Conservation (phyloP, 176 grass and related monocot genomes). For the Rhipidocladum racemiflorum region DNA sequence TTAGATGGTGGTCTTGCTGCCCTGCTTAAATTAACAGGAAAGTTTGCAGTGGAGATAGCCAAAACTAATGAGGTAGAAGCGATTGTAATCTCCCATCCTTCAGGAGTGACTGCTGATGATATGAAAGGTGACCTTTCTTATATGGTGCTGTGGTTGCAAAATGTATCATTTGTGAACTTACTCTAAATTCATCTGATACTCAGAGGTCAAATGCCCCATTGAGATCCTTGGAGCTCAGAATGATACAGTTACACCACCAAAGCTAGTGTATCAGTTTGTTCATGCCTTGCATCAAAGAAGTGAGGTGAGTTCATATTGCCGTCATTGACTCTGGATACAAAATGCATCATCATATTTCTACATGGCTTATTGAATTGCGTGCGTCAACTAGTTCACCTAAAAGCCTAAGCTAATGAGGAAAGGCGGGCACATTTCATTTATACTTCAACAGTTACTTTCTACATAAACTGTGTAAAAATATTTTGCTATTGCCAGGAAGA, state of each 20-base stretch:
- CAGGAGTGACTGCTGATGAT: background rate
- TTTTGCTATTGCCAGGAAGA: background rate
- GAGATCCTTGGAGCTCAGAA: constrained; percentile 34
- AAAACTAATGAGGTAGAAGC: background rate
- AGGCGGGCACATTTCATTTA: background rate
- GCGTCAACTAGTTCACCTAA: too few relatives aligned
- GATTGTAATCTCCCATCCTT: background rate
- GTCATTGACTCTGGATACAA: background rate
- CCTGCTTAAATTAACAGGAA: background rate
- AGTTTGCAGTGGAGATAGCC: background rate
- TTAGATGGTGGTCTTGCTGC: background rate
- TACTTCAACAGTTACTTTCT: background rate
- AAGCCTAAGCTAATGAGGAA: too few relatives aligned
- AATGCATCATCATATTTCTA: background rate
- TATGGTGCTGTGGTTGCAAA: background rate
- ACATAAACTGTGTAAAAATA: background rate
- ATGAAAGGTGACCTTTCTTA: background rate
- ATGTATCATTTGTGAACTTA: background rate
- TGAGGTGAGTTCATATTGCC: background rate
- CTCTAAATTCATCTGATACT: background rate
- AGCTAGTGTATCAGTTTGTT: background rate
- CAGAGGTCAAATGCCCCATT: constrained; percentile 33
- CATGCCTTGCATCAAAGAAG: background rate
- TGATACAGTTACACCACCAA: constrained; percentile 6
- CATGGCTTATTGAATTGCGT: background rate